Conservation (phyloP, 23 red algal genomes). For the Pyropia haitanensis region DNA sequence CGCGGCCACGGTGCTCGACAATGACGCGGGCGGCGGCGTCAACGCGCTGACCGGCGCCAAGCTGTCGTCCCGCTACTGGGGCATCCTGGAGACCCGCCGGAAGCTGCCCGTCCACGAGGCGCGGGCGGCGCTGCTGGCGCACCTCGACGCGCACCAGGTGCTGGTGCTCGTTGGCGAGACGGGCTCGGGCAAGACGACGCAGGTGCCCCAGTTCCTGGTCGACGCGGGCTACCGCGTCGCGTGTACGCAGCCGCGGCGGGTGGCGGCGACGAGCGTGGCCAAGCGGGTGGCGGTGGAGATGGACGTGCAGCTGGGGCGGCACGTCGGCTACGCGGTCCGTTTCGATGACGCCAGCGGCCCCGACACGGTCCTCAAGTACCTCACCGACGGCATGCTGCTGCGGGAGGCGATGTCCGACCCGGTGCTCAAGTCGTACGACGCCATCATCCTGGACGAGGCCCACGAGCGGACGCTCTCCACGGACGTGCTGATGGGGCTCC, state of each 20-base stretch:
- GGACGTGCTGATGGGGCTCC: constrained; percentile 92
- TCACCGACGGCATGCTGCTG: constrained; percentile 98
- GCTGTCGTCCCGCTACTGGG: constrained; percentile 27
- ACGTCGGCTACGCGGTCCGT: constrained; percentile 88
- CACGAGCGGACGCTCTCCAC: constrained; percentile 96
- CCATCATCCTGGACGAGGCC: constrained; percentile 89
- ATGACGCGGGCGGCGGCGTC: too few relatives aligned
- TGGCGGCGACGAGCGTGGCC: constrained; percentile 89
- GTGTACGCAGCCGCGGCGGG: constrained; percentile 92
- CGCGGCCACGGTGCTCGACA: too few relatives aligned
- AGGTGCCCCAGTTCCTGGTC: constrained; percentile 85
- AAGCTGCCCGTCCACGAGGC: constrained; percentile 62
- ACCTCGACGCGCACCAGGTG: constrained; percentile 34
- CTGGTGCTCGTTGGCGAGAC: constrained; percentile 91
- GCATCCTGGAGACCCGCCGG: constrained; percentile 42
- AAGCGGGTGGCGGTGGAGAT: constrained; percentile 92
- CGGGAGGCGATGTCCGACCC: constrained; percentile 83
- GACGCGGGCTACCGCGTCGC: constrained; percentile 69
- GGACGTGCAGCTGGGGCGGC: constrained; percentile 62
- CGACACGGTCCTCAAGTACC: constrained; percentile 75
- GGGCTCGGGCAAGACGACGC: constrained; percentile 95
- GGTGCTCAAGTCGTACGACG: constrained; percentile 39
- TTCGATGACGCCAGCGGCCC: constrained; percentile 77
- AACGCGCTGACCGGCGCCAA: too few relatives aligned
- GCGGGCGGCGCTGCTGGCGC: constrained; percentile 29